phyloP scores from a whole-genome alignment of 768 basidiomycete genomes.

The Suillus lakei region DNA sequence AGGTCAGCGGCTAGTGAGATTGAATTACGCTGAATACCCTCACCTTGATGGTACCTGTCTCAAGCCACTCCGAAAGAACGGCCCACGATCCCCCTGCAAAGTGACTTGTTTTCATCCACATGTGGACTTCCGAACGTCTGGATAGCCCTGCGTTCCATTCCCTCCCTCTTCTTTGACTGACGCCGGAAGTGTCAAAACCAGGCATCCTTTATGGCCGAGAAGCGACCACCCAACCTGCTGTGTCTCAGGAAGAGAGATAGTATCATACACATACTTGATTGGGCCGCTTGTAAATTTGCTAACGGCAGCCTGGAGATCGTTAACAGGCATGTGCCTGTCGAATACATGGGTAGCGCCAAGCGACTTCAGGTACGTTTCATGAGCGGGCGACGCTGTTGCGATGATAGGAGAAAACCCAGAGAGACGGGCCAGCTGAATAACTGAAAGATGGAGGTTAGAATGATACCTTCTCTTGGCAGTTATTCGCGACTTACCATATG shows the following conservation, averaged over 20 bases:
- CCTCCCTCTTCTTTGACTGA: slow-evolving; percentile 27
- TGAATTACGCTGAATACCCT: slow-evolving; percentile 5
- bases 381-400: slow-evolving; percentile 38
- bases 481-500: slow-evolving; percentile 40
- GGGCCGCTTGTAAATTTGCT: slow-evolving; percentile 31
- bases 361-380: slow-evolving; percentile 35
- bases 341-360: slow-evolving; percentile 48
- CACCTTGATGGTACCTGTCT: slow-evolving; percentile 32
- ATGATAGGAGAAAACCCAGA: slow-evolving; percentile 49
- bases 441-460: slow-evolving; percentile 21
- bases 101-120: slow-evolving; percentile 17
- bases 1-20: not conserved
- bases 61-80: slow-evolving; percentile 28
- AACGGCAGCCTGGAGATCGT: slow-evolving; percentile 20
- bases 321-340: slow-evolving; percentile 29
- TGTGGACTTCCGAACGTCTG: slow-evolving; percentile 32
- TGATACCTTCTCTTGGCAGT: slow-evolving; percentile 6
- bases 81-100: slow-evolving; percentile 26
- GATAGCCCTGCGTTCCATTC: slow-evolving; percentile 22
- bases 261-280: slow-evolving; percentile 34
- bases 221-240: slow-evolving; percentile 38
- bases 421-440: slow-evolving; percentile 44
- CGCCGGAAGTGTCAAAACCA: slow-evolving; percentile 33
- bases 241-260: slow-evolving; percentile 37
- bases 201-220: slow-evolving; percentile 38